Base-by-base conservation (phyloP, 139 green algal species). In the Picochlorum sp. region DNA sequence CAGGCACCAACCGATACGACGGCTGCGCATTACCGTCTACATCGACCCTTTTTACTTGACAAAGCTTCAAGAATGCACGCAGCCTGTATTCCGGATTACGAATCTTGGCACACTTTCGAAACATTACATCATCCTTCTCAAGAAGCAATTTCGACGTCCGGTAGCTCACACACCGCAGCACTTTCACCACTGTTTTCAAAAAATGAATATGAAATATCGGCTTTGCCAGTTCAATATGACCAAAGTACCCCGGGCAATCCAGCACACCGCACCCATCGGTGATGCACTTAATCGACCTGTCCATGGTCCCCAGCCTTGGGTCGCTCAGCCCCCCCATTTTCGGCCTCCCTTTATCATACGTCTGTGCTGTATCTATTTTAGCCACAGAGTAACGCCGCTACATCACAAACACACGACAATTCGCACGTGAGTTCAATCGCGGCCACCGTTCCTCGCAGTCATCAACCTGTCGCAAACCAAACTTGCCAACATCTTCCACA, bases 161-260 rank as follows among this genome's bases (percentile, higher is more conserved):
- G 70, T 86, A 94, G 58, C 81, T 86, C 28, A 99, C 91, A 68
- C 91, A 98, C 24, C 93, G 82, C 53, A 99, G 72, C 36, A 96
- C 80, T 0, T 81, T 85, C 14, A 99, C 67, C 5, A 99, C 85
- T 0, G 81, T 94, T 53, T 90, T 92, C 24, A 97, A 81, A 76
- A 98, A 99, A 44, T 90, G 88, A 32, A 88, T 76, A 68, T 99
- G 93, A 63, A 86, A 98, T 69, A 98, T 85, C 7, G 93, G 91
- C 65, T 93, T 85, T 18, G 88, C 89, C 28, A 99, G 81, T 66
- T 95, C 88, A 26, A 98, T 82, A 80, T 97, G 91, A 8, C 93
- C 93, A 76, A 99, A 99, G 68, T 98, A 93, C 3, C 93, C 93
- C 0, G 93, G 93, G 62, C 84, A 97, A 57, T 98, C 87, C 41